Evolutionary conservation across 2,329 filamentous ascomycete genomes (phyloP).

Genomic region (Trichophyton rubrum): DNA sequence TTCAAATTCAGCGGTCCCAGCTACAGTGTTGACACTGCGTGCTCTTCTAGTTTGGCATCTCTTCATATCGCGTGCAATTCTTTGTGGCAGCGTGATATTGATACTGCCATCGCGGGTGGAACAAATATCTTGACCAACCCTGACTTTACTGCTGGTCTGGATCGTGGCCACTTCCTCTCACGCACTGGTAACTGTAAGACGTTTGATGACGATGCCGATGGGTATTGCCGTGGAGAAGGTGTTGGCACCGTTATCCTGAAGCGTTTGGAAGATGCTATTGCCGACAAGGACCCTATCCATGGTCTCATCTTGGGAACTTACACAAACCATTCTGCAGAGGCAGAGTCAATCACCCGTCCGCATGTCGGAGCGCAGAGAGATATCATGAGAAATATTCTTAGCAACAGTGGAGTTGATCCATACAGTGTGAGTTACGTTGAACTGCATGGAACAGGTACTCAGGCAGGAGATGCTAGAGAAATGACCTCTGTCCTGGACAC

Average conservation of each 20-base stretch:
- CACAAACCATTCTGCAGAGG: constrained; percentile 64
- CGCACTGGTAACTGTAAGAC: constrained; percentile 34
- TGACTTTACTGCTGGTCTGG: constrained; percentile 2
- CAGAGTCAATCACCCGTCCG: constrained; percentile 70
- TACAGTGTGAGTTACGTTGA: constrained; percentile 72
- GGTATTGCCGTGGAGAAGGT: constrained; percentile 53
- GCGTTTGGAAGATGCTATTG: constrained; percentile 58
- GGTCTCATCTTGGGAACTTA: constrained; percentile 56
- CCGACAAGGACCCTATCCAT: constrained; percentile 49
- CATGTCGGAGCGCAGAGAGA: constrained; percentile 64
- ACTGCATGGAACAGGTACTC: constrained; percentile 77
- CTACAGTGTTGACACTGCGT: constrained; percentile 37
- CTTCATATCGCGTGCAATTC: constrained; percentile 15
- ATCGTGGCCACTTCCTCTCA: constrained; percentile 53
- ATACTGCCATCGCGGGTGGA: constrained; percentile 13
- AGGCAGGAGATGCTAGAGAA: constrained; percentile 65
- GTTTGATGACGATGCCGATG: constrained; percentile 46
- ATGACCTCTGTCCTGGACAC: constrained; percentile 45
- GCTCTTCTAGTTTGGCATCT: constrained; percentile 19
- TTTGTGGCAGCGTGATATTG: constrained; percentile 15
- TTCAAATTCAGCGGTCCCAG: constrained; percentile 16
- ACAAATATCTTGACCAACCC: constrained; percentile 11
- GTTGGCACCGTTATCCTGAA: constrained; percentile 55
- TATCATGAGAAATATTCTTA: constrained; percentile 53
- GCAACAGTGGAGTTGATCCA: constrained; percentile 61